phyloP scores from a whole-genome alignment of 148 eudicot species.

The Persicaria maculosa region DNA sequence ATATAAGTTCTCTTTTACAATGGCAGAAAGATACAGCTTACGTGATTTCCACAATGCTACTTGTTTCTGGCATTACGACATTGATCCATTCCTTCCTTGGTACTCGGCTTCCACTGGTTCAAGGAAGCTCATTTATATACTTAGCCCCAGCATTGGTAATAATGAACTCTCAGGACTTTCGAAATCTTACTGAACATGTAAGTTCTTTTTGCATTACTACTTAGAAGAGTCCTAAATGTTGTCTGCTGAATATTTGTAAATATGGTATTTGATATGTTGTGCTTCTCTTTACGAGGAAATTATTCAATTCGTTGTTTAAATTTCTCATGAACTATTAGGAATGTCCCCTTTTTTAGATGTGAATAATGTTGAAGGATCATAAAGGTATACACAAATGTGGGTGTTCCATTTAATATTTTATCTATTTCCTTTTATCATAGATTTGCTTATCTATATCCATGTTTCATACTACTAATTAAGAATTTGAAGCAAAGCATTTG shows the following conservation, averaged over 20 bases:
- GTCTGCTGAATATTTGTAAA: neutral
- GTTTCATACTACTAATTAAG: neutral
- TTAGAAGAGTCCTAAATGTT: neutral
- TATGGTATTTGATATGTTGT: neutral
- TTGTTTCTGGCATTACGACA: slow-evolving; percentile 84
- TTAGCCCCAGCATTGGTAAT: slow-evolving; percentile 85
- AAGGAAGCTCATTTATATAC: slow-evolving; percentile 96
- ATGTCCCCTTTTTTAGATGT: neutral
- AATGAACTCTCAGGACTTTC: slow-evolving; percentile 69
- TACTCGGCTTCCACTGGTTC: slow-evolving; percentile 92
- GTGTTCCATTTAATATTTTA: neutral
- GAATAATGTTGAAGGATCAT: neutral
- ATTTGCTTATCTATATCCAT: neutral
- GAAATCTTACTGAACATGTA: slow-evolving; percentile 87
- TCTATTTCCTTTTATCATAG: neutral
- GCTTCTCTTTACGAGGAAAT: neutral
- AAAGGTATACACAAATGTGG: neutral
- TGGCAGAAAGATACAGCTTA: slow-evolving; percentile 85
- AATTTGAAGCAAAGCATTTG: neutral
- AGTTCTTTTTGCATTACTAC: slow-evolving; percentile 18
- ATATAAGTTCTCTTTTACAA: slow-evolving; percentile 9
- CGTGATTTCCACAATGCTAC: slow-evolving; percentile 76
- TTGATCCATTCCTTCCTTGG: slow-evolving; percentile 79
- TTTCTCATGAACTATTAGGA: neutral
- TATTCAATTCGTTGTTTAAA: neutral